A percentile compares a stretch with the other conserved stretches of the same genome.
These are phyloP conservation scores for Eleusine coracana DNA, from an alignment of 176 grass and related monocot species.

Conservation along the genomic window DNA sequence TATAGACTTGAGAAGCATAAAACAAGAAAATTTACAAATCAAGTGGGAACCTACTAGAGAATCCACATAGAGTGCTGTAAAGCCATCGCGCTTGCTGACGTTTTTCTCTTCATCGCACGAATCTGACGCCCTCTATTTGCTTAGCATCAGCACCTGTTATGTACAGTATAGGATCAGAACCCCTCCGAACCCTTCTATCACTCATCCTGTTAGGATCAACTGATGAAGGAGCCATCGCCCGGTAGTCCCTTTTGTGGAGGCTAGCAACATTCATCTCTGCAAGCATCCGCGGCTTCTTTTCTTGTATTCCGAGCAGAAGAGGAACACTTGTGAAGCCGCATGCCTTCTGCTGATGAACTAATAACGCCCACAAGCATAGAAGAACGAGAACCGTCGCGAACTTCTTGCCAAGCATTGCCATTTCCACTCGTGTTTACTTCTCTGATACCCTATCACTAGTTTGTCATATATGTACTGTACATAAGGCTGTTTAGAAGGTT, in stretches of 20 bases:
- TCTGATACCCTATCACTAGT: conserved; percentile 28
- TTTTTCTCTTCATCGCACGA: neutral
- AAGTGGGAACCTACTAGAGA: conserved; percentile 23
- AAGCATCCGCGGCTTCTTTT: conserved; percentile 35
- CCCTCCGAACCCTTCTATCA: conserved; percentile 66
- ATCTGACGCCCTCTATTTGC: conserved; percentile 2
- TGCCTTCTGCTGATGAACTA: conserved; percentile 48
- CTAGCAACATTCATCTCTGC: conserved; percentile 21
- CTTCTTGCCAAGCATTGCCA: conserved; percentile 42
- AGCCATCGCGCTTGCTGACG: conserved; percentile 24
- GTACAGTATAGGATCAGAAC: conserved; percentile 69
- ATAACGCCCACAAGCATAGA: conserved; percentile 57
- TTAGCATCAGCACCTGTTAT: conserved; percentile 56
- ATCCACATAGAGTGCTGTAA: conserved; percentile 38
- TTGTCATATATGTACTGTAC: conserved; percentile 51
- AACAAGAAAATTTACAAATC: neutral
- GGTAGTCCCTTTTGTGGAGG: conserved; percentile 39
- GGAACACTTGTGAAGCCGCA: conserved; percentile 33
- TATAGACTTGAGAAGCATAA: conserved; percentile 7
- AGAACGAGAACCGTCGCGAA: conserved; percentile 49
- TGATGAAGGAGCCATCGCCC: conserved; percentile 2
- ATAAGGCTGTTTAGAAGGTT: conserved; percentile 77
- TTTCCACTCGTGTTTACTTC: conserved; percentile 28
- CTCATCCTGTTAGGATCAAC: conserved; percentile 50
- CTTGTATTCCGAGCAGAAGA: conserved; percentile 3